A percentile compares a stretch with the other conserved stretches of the same genome.
These are phyloP conservation scores for Abrus pulchellus DNA, from an alignment of 306 rosid genomes.

Conservation along the genomic window DNA sequence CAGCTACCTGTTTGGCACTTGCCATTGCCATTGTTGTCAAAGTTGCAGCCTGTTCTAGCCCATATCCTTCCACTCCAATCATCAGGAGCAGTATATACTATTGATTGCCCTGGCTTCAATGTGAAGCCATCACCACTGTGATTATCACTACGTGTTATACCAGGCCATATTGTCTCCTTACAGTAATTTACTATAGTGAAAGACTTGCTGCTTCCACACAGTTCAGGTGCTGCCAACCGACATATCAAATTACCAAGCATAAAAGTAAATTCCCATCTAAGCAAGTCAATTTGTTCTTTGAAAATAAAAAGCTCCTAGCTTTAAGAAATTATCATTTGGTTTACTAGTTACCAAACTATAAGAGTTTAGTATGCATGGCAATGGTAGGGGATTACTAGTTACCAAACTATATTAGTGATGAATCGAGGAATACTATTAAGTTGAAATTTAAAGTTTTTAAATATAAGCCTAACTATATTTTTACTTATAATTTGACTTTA, in stretches of 20 bases:
- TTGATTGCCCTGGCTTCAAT: constrained; percentile 58
- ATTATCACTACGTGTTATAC: constrained; percentile 59
- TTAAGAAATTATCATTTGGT: neutral
- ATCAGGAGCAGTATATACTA: constrained; percentile 54
- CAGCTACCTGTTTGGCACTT: constrained; percentile 70
- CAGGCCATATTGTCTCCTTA: constrained; percentile 77
- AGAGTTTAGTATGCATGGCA: neutral
- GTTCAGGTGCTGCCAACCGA: constrained; percentile 46
- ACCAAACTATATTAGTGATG: neutral
- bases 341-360: neutral
- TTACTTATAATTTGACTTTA: too few relatives aligned
- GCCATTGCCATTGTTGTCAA: constrained; percentile 62
- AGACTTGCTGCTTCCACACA: constrained; percentile 48
- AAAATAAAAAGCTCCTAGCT: neutral
- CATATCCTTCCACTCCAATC: constrained; percentile 72
- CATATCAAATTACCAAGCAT: constrained; percentile 15
- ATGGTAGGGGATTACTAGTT: neutral
- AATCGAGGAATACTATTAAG: neutral
- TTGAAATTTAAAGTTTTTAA: too few relatives aligned
- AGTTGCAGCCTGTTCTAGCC: constrained; percentile 72
- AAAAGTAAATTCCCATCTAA: neutral
- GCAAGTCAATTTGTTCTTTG: neutral
- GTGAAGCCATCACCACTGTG: constrained; percentile 60
- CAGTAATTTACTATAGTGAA: constrained; percentile 67
- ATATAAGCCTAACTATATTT: too few relatives aligned